phyloP scores from a whole-genome alignment of 805 yeast species.

The Lipomyces japonicus region DNA sequence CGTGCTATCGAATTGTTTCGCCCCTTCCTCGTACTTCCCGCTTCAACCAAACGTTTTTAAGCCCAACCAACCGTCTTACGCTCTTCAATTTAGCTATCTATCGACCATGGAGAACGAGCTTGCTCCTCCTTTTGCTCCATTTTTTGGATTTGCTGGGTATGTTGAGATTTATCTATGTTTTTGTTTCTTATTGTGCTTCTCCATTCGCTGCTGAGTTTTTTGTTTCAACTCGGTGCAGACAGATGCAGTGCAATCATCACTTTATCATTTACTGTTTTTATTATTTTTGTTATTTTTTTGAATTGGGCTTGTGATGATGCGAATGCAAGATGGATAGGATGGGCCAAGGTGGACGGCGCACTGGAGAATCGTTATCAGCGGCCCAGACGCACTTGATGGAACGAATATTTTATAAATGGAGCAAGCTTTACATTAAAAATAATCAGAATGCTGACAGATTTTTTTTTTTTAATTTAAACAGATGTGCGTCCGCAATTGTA shows the following conservation, averaged over 20 bases:
- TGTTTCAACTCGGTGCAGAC: too few relatives aligned
- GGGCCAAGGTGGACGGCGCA: not conserved
- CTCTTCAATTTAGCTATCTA: too few relatives aligned
- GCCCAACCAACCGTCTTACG: too few relatives aligned
- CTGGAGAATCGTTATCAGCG: not conserved
- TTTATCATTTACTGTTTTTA: not conserved
- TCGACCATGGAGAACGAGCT: conserved; percentile 56
- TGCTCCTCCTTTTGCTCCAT: conserved; percentile 91
- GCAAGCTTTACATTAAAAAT: too few relatives aligned
- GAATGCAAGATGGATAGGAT: not conserved
- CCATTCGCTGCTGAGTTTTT: too few relatives aligned
- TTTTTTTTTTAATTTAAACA: conserved; percentile 1
- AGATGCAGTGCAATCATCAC: too few relatives aligned
- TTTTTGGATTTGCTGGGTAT: conserved; percentile 92
- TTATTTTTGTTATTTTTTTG: not conserved
- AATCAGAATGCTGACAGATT: not conserved
- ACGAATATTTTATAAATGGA: too few relatives aligned
- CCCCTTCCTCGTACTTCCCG: not conserved
- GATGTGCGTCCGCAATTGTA: conserved; percentile 95
- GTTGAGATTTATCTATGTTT: too few relatives aligned
- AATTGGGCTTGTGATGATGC: not conserved
- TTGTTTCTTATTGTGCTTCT: not conserved
- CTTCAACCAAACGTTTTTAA: too few relatives aligned
- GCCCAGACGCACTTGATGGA: too few relatives aligned
- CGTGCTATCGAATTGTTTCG: not conserved